phyloP scores from a whole-genome alignment of 306 rosid genomes.

The Elaeagnus macrophylla region DNA sequence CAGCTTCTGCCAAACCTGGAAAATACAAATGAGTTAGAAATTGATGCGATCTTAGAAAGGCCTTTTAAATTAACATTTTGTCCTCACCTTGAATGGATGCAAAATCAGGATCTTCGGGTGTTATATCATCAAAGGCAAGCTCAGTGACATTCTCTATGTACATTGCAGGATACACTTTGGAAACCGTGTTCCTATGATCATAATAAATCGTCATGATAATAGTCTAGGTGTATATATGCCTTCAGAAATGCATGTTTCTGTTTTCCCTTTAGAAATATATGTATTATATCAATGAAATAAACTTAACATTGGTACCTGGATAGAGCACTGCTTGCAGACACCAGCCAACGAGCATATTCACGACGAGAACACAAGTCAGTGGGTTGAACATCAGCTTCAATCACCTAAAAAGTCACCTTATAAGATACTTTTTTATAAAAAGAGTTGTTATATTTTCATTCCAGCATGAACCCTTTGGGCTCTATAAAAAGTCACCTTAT shows the following conservation, averaged over 20 bases:
- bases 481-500: too few relatives aligned
- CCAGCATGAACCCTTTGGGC: too few relatives aligned
- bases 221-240: slow-evolving; percentile 10
- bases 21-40: slow-evolving; percentile 20
- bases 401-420: slow-evolving; percentile 45
- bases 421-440: too few relatives aligned
- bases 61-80: slow-evolving; percentile 12
- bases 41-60: background rate
- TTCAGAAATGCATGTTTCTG: slow-evolving; percentile 2
- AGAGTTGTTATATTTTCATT: too few relatives aligned
- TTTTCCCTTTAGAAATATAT: slow-evolving; percentile 7
- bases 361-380: slow-evolving; percentile 88
- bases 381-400: slow-evolving; percentile 82
- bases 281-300: slow-evolving; percentile 9
- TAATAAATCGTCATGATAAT: slow-evolving; percentile 15
- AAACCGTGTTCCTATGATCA: slow-evolving; percentile 52
- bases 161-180: slow-evolving; percentile 98
- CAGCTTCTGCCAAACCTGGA: slow-evolving; percentile 98
- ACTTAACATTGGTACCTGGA: slow-evolving; percentile 55
- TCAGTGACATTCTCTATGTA: slow-evolving; percentile 80
- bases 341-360: slow-evolving; percentile 96
- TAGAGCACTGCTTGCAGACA: slow-evolving; percentile 81
- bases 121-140: slow-evolving; percentile 89
- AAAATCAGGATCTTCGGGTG: slow-evolving; percentile 87
- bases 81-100: slow-evolving; percentile 81